Percentiles rank a stretch among this genome's conserved stretches.
phyloP scores from a whole-genome alignment of 108 stramenopile species.

The Aurantiochytrium sp. region DNA sequence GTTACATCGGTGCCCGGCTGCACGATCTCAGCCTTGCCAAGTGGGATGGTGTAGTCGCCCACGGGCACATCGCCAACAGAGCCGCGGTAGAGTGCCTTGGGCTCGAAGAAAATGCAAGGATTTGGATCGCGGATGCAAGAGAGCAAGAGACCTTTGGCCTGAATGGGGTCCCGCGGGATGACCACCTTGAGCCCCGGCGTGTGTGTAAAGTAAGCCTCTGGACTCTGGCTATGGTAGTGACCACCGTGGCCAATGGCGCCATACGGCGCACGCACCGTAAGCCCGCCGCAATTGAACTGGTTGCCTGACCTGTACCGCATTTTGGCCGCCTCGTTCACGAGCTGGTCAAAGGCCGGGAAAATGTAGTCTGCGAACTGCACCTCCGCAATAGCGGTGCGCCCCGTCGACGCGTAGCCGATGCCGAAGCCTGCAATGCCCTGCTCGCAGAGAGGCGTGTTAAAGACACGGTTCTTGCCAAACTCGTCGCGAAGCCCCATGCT shows the following conservation, averaged over 20 bases:
- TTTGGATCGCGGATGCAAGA: slow-evolving; percentile 76
- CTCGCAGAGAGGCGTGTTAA: slow-evolving; percentile 86
- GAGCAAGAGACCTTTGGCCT: slow-evolving; percentile 86
- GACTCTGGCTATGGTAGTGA: slow-evolving; percentile 90
- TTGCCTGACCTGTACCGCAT: slow-evolving; percentile 84
- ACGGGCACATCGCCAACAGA: slow-evolving; percentile 87
- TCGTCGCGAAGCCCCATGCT: slow-evolving; percentile 53
- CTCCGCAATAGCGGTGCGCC: slow-evolving; percentile 92
- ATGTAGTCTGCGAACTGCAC: slow-evolving; percentile 77
- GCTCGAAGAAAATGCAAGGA: slow-evolving; percentile 92
- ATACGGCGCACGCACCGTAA: slow-evolving; percentile 80
- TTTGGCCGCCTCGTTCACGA: slow-evolving; percentile 95
- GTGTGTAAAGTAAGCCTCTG: slow-evolving; percentile 87
- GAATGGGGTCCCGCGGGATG: slow-evolving; percentile 80
- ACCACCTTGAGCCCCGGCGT: slow-evolving; percentile 89
- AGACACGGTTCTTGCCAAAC: slow-evolving; percentile 78
- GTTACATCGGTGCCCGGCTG: slow-evolving; percentile 77
- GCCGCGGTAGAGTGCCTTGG: slow-evolving; percentile 89
- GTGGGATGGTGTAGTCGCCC: slow-evolving; percentile 78
- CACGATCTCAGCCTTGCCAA: slow-evolving; percentile 80
- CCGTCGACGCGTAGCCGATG: slow-evolving; percentile 85
- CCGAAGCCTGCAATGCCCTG: slow-evolving; percentile 80
- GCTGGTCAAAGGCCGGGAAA: slow-evolving; percentile 91
- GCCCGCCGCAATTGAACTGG: slow-evolving; percentile 91
- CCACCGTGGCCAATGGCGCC: slow-evolving; percentile 86